Evolutionary conservation across 805 yeast species (phyloP).

Genomic region (Schwanniomyces yamadae): DNA sequence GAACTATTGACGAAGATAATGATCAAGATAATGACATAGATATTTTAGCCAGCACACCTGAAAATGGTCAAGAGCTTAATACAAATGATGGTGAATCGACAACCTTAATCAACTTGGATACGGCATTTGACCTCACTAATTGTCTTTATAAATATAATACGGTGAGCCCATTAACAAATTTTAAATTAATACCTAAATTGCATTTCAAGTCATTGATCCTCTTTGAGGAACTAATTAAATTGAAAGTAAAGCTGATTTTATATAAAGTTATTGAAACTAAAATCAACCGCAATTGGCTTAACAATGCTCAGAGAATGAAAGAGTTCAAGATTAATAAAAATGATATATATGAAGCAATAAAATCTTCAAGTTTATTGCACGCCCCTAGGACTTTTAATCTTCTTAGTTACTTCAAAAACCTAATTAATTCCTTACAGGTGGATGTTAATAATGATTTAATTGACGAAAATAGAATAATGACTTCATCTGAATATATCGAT

Average conservation of each 20-base stretch:
- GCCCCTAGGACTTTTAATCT: background rate
- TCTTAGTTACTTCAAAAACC: constrained; percentile 1
- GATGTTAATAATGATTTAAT: constrained; percentile 1
- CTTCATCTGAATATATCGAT: constrained; percentile 2
- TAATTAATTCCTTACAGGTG: constrained; percentile 1
- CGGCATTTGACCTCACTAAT: constrained; percentile 5
- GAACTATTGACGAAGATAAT: background rate
- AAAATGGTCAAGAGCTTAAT: background rate
- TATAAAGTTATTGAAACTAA: constrained; percentile 12
- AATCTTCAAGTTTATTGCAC: constrained; percentile 2
- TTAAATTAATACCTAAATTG: constrained; percentile 9
- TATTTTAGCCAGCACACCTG: too few relatives aligned
- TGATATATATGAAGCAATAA: constrained; percentile 13
- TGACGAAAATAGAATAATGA: constrained; percentile 1
- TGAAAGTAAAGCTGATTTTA: constrained; percentile 15
- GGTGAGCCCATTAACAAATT: constrained; percentile 5
- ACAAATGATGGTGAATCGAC: background rate
- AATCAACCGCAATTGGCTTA: constrained; percentile 9
- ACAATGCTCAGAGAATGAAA: background rate
- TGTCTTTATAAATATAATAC: constrained; percentile 7
- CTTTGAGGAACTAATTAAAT: constrained; percentile 18
- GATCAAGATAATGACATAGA: background rate
- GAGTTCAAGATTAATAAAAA: constrained; percentile 1
- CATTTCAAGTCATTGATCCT: constrained; percentile 15
- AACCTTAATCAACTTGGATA: constrained; percentile 6